Evolutionary conservation across 2,329 filamentous ascomycete species (phyloP), one percentile per base, ranked within the genome.

Genomic region (Aureobasidium zeae): DNA sequence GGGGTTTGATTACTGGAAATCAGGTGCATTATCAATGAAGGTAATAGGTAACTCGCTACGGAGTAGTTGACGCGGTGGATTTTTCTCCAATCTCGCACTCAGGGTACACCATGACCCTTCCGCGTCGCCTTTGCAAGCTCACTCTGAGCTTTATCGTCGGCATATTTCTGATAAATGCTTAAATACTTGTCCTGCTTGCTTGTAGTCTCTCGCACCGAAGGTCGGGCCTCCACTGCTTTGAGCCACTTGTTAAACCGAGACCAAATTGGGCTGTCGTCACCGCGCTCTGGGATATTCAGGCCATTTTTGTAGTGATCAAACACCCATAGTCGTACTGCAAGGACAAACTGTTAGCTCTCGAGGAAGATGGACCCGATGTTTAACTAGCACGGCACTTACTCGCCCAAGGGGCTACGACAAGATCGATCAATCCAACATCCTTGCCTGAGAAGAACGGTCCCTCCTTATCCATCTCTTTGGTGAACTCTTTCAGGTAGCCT

Each of bases 221-320:
- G 66, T 48, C 80, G 71, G 5, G 63, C 58, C 45, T 73, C 63
- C 3, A 84, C 64, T 0, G 78, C 81, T 44, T 68, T 66, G 21
- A 72, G 61, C 81, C 81, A 89, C 41, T 57, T 67, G 53, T 71
- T 66, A 77, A 81, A 88, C 35, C 82, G 66, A 30, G 54, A 60
- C 83, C 81, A 87, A 2, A 71, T 56, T 25, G 59, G 59, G 41
- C 76, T 74, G 26, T 82, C 74, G 6, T 69, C 64, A 1, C 67
- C 71, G 2, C 65, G 68, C 39, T 69, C 34, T 0, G 71, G 71
- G 29, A 77, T 64, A 0, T 68, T 67, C n/a, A 70, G 48, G 0
- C 72, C 73, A 1, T 67, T 69, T 45, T 88, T 88, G 57, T 81
- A 88, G 49, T 85, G 72, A 52, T 88, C 81, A 51, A 88, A 79